Evolutionary conservation across 1,139 yeast genomes (phyloP).

Genomic region (Kodamaea alishanica): DNA sequence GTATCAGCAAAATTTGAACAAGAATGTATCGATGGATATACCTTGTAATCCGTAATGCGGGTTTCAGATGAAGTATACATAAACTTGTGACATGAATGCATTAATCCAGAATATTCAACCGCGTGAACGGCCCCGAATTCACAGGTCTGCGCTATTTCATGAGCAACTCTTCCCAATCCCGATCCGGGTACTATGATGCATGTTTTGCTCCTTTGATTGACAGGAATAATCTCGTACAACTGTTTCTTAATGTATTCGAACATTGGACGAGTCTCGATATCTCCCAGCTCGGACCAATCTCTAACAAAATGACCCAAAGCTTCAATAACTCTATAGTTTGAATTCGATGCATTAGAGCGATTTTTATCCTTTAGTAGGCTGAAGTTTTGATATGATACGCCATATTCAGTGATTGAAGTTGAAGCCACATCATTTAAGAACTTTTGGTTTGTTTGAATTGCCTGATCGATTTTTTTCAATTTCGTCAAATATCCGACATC

Average conservation of each 20-base stretch:
- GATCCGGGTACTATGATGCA: slow-evolving; percentile 71
- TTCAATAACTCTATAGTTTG: slow-evolving; percentile 61
- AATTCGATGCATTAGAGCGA: slow-evolving; percentile 18
- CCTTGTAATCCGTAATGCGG: slow-evolving; percentile 9
- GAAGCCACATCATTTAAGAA: slow-evolving; percentile 45
- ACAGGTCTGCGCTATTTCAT: slow-evolving; percentile 47
- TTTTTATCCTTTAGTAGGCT: slow-evolving; percentile 28
- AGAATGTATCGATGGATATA: slow-evolving; percentile 69
- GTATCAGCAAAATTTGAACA: slow-evolving; percentile 62
- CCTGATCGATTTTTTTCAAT: slow-evolving; percentile 42
- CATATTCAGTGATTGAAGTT: slow-evolving; percentile 36
- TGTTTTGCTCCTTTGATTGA: slow-evolving; percentile 29
- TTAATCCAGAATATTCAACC: slow-evolving; percentile 67
- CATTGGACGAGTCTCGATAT: slow-evolving; percentile 50
- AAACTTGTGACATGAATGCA: slow-evolving; percentile 63
- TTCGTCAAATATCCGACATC: slow-evolving; percentile 56
- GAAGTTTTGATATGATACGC: slow-evolving; percentile 35
- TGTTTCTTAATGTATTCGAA: slow-evolving; percentile 43
- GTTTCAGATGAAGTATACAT: slow-evolving; percentile 29
- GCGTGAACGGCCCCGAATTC: slow-evolving; percentile 52
- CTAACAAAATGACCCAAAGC: slow-evolving; percentile 68
- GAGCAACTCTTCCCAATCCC: slow-evolving; percentile 71
- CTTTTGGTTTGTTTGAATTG: slow-evolving; percentile 42
- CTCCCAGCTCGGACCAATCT: slow-evolving; percentile 59
- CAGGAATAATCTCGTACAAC: slow-evolving; percentile 27